phyloP scores from a whole-genome alignment of 1,284 basidiomycete genomes.

The Cerrena zonata region DNA sequence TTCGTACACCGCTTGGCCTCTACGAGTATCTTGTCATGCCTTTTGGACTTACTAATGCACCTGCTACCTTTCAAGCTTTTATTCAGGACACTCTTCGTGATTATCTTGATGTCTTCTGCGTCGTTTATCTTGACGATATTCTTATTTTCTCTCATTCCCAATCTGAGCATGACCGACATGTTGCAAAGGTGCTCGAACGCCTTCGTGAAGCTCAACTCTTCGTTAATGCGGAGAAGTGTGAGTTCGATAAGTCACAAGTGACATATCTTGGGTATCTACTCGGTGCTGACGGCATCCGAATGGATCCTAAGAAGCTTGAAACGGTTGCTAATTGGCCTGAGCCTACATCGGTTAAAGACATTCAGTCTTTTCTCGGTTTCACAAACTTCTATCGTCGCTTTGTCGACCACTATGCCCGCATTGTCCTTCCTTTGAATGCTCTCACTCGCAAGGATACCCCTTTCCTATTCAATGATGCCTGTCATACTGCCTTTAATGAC shows the following conservation, averaged over 20 bases:
- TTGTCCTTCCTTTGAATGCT: slow-evolving; percentile 21
- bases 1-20: slow-evolving; percentile 34
- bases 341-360: slow-evolving; percentile 10
- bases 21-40: slow-evolving; percentile 38
- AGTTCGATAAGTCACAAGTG: slow-evolving; percentile 24
- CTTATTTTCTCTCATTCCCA: slow-evolving; percentile 29
- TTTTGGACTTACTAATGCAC: too few species aligned
- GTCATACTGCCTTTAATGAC: slow-evolving; percentile 24
- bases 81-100: slow-evolving; percentile 35
- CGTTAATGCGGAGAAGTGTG: slow-evolving; percentile 27
- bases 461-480: slow-evolving; percentile 6
- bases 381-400: too few species aligned
- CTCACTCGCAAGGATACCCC: slow-evolving; percentile 19
- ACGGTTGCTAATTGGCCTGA: slow-evolving; percentile 14
- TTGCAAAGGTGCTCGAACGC: slow-evolving; percentile 21
- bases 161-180: slow-evolving; percentile 27
- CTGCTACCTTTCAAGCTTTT: slow-evolving; percentile 34
- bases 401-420: slow-evolving; percentile 30
- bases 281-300: slow-evolving; percentile 20
- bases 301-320: slow-evolving; percentile 33
- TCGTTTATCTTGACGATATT: too few species aligned
- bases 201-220: slow-evolving; percentile 28
- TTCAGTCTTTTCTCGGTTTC: too few species aligned
- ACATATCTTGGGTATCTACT: slow-evolving; percentile 38
- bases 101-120: too few species aligned